phyloP scores from a whole-genome alignment of 2,329 filamentous ascomycete species.

The Pestalotiopsis sp. region DNA sequence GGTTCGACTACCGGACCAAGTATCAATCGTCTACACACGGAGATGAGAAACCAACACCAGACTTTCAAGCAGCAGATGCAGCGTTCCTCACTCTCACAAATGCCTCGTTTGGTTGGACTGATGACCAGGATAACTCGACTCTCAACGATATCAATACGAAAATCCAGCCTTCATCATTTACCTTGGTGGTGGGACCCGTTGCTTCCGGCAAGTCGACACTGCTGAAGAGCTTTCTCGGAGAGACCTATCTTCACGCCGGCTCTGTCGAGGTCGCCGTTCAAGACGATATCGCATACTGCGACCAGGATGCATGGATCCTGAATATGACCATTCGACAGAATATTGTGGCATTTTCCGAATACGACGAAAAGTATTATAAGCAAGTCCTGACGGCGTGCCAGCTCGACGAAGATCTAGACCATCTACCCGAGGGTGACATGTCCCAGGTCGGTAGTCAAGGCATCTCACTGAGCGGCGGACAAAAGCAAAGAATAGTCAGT shows the following conservation, averaged over 20 bases:
- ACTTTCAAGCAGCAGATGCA: neutral
- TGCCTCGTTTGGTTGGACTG: slow-evolving; percentile 3
- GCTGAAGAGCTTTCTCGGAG: slow-evolving; percentile 41
- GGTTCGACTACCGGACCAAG: neutral
- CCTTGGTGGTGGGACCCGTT: slow-evolving; percentile 44
- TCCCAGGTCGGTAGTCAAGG: slow-evolving; percentile 48
- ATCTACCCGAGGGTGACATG: slow-evolving; percentile 37
- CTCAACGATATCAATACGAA: slow-evolving; percentile 32
- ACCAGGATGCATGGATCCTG: slow-evolving; percentile 37
- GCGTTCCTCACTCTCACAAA: neutral
- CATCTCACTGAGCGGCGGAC: slow-evolving; percentile 47
- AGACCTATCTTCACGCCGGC: slow-evolving; percentile 32
- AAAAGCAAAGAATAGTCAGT: slow-evolving; percentile 41
- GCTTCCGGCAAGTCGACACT: slow-evolving; percentile 48
- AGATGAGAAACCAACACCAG: neutral
- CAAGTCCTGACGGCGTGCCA: slow-evolving; percentile 27
- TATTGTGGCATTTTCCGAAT: slow-evolving; percentile 31
- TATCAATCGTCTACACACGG: neutral
- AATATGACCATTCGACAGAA: slow-evolving; percentile 36
- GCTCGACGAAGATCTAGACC: slow-evolving; percentile 33
- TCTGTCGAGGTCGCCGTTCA: slow-evolving; percentile 22
- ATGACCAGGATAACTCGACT: neutral
- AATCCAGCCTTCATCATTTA: slow-evolving; percentile 34
- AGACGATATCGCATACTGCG: slow-evolving; percentile 37
- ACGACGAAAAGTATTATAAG: slow-evolving; percentile 20